Evolutionary conservation across 2,329 filamentous ascomycete genomes (phyloP), one percentile per base, ranked within the genome.

Genomic region (Aspergillus sp.): DNA sequence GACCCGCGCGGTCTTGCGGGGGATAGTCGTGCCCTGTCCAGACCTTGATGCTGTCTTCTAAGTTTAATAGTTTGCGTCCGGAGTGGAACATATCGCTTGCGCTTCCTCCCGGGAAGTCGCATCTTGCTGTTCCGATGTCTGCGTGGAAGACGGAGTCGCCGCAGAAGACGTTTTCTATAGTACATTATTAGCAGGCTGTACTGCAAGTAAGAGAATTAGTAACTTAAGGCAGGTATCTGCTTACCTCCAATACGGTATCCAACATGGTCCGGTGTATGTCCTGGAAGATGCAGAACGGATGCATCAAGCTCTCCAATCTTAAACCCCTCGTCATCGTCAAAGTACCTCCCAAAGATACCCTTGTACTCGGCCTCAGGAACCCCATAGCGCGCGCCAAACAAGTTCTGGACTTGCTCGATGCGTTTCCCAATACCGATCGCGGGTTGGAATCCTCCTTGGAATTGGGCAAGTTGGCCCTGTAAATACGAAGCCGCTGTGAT

Each of bases 201-300:
- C n/a, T n/a, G n/a, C n/a, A n/a, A n/a, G n/a, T n/a, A n/a, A n/a
- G n/a, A n/a, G n/a, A n/a, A n/a, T n/a, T n/a, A n/a, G n/a, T n/a
- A n/a, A n/a, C n/a, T n/a, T n/a, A n/a, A n/a, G n/a, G n/a, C n/a
- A n/a, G n/a, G n/a, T n/a, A n/a, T n/a, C n/a, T n/a, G n/a, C n/a
- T n/a, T n/a, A n/a, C 49, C 48, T 6, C 81, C 83, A 50, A 87
- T 79, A 34, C 72, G 69, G 59, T 88, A 88, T 0, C 84, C 85
- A 13, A 85, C 64, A 54, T 87, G 83, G 60, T 87, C 85, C 0
- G 84, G 83, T 0, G 84, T 86, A 61, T 87, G 83, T 0, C 84
- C 85, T 0, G 84, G 83, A 0, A 88, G 77, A 61, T 86, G 80
- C 0, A 87, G 66, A 0, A 78, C 83, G 2, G 66, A 72, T 0